Percentiles rank a stretch among this genome's conserved stretches.
These are phyloP conservation scores for Boletellus ananas DNA, from an alignment of 768 basidiomycete species.

Conservation along the genomic window DNA sequence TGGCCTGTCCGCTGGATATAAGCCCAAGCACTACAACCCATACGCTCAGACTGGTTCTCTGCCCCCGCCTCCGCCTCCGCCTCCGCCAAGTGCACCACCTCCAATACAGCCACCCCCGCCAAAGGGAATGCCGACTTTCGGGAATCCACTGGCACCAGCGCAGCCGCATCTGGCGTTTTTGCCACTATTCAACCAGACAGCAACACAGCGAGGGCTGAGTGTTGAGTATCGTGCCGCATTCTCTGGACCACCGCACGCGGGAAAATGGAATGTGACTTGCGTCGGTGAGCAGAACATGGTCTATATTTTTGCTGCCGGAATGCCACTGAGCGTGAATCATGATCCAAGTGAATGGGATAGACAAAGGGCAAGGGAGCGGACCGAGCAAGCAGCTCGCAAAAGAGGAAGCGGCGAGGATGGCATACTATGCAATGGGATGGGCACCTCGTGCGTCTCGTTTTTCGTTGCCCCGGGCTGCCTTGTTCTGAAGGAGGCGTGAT, in stretches of 20 bases:
- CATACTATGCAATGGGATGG: slow-evolving; percentile 77
- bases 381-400: slow-evolving; percentile 72
- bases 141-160: slow-evolving; percentile 63
- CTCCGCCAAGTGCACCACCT: slow-evolving; percentile 29
- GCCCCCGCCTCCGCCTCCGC: slow-evolving; percentile 16
- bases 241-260: slow-evolving; percentile 64
- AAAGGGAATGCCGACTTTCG: slow-evolving; percentile 27
- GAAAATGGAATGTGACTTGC: slow-evolving; percentile 64
- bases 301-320: not conserved
- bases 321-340: slow-evolving; percentile 3
- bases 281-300: slow-evolving; percentile 48
- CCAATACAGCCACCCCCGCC: slow-evolving; percentile 37
- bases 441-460: slow-evolving; percentile 37
- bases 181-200: slow-evolving; percentile 72
- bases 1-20: slow-evolving; percentile 16
- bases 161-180: slow-evolving; percentile 62
- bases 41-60: slow-evolving; percentile 17
- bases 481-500: not conserved
- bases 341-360: slow-evolving; percentile 60
- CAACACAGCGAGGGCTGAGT: slow-evolving; percentile 57
- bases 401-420: slow-evolving; percentile 70
- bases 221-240: slow-evolving; percentile 61
- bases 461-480: not conserved
- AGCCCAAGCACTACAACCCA: slow-evolving; percentile 30
- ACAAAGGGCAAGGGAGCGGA: slow-evolving; percentile 62